Conservation (phyloP, 805 yeast species). For the Danielozyma ontarioensis region DNA sequence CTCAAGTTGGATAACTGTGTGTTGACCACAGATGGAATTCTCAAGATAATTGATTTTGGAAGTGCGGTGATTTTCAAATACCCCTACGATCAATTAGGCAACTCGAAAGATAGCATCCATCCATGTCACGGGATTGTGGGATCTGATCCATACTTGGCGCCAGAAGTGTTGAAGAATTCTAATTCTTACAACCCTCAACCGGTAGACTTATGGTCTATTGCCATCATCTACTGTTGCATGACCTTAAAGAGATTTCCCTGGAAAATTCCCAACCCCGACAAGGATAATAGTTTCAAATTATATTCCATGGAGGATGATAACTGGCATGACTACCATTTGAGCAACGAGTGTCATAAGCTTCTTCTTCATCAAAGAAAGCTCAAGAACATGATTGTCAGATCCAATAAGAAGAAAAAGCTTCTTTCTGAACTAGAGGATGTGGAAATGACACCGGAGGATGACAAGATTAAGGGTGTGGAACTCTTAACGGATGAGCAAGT, state of each 20-base stretch:
- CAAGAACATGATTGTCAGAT: constrained; percentile 41
- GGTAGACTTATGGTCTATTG: constrained; percentile 82
- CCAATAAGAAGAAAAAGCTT: constrained; percentile 37
- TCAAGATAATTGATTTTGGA: constrained; percentile 79
- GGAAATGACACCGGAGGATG: constrained; percentile 9
- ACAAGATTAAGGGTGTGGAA: constrained; percentile 19
- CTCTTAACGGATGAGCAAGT: constrained; percentile 27
- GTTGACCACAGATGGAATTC: constrained; percentile 64
- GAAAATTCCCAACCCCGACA: constrained; percentile 63
- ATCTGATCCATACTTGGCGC: constrained; percentile 82
- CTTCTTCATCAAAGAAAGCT: constrained; percentile 55
- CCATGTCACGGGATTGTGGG: constrained; percentile 69
- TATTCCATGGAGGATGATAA: constrained; percentile 65
- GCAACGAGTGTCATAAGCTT: constrained; percentile 68
- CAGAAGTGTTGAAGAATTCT: constrained; percentile 59
- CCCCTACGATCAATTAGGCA: constrained; percentile 56
- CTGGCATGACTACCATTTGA: constrained; percentile 68
- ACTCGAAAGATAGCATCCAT: constrained; percentile 33
- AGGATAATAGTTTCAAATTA: constrained; percentile 64
- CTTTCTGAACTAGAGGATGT: constrained; percentile 1
- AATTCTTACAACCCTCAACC: constrained; percentile 67
- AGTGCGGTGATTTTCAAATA: constrained; percentile 78
- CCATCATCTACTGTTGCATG: constrained; percentile 84
- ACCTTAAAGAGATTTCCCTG: constrained; percentile 81
- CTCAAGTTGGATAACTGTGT: constrained; percentile 81